Evolutionary conservation across 805 yeast species (phyloP), one percentile per base, ranked within the genome.

Genomic region (Gaillardinia entomophila): DNA sequence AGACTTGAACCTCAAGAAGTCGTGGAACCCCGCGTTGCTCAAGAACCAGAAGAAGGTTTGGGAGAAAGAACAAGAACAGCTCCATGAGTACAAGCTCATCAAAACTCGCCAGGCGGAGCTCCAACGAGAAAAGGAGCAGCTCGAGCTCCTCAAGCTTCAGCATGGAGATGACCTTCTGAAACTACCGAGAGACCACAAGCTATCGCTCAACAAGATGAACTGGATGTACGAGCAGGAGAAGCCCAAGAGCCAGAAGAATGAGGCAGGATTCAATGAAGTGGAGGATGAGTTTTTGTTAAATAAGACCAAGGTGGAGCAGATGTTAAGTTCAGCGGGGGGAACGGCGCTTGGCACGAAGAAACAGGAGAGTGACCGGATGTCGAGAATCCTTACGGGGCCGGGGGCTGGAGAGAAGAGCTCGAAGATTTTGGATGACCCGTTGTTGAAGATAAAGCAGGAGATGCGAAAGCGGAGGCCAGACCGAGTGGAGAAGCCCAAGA

Each of bases 21-120:
- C 97, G 40, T 90, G 97, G 98, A 87, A 90, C 56, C 97, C 98
- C 2, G 89, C 82, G 29, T 67, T 86, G 31, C 65, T 84, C 51
- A 84, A 82, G 53, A 90, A 90, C 66, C 87, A 81, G 58, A 80
- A 79, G 43, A 83, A 80, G 48, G 89, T 90, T 23, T 82, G 95
- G 90, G 70, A 77, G 42, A 69, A 66, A 33, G 97, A 92, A 49
- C 88, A 85, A 50, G 80, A 80, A 26, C 78, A 82, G 6, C 60
- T 86, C 5, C 72, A 73, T n/a, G 94, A 85, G 47, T 72, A 79
- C 30, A 73, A 73, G 43, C 72, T 73, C 48, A 75, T 80, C 22
- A 70, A 76, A 38, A 79, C 79, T 45, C 60, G 82, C 19, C 76
- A 77, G 39, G 65, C 68, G 33, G 95, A 86, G 53, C 66, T 82